A percentile compares a stretch with the other conserved stretches of the same genome.
Evolutionary conservation across 495 filamentous ascomycete species (phyloP).

Genomic region (Friedmanniomyces simplex): DNA sequence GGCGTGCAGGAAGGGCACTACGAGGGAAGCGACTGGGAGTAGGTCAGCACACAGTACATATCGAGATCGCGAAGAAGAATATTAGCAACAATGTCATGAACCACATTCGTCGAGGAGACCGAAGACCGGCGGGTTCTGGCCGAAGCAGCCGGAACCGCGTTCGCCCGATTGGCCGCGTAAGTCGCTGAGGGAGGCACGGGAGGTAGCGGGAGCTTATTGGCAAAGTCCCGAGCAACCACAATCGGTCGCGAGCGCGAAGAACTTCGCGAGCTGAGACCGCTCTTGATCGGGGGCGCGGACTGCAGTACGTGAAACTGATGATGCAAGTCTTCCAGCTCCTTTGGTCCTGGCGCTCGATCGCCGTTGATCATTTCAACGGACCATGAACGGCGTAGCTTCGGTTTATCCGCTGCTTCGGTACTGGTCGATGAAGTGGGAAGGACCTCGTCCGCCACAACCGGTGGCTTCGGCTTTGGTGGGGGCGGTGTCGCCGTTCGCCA

Average conservation of each 20-base stretch:
- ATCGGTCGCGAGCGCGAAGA: background rate
- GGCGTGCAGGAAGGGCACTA: constrained; percentile 71
- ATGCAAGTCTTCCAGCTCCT: too few relatives aligned
- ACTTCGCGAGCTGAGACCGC: background rate
- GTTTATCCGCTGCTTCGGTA: too few relatives aligned
- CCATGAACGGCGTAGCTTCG: too few relatives aligned
- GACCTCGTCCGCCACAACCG: too few relatives aligned
- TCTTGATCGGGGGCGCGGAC: too few relatives aligned
- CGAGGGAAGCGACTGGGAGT: constrained; percentile 56
- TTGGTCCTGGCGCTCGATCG: too few relatives aligned
- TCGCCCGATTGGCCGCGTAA: background rate
- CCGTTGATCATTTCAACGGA: too few relatives aligned
- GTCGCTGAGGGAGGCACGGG: background rate
- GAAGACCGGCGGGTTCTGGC: background rate
- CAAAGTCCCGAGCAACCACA: background rate
- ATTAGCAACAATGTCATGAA: background rate
- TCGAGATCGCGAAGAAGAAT: background rate
- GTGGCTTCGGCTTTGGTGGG: too few relatives aligned
- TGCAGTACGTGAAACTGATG: too few relatives aligned
- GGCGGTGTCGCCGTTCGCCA: too few relatives aligned
- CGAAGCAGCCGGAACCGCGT: background rate
- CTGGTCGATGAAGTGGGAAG: too few relatives aligned
- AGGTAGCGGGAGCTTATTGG: background rate
- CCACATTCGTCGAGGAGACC: background rate
- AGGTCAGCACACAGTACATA: constrained; percentile 3